Evolutionary conservation across 139 green algal species (phyloP).

Genomic region (Chlamydomonas applanata): DNA sequence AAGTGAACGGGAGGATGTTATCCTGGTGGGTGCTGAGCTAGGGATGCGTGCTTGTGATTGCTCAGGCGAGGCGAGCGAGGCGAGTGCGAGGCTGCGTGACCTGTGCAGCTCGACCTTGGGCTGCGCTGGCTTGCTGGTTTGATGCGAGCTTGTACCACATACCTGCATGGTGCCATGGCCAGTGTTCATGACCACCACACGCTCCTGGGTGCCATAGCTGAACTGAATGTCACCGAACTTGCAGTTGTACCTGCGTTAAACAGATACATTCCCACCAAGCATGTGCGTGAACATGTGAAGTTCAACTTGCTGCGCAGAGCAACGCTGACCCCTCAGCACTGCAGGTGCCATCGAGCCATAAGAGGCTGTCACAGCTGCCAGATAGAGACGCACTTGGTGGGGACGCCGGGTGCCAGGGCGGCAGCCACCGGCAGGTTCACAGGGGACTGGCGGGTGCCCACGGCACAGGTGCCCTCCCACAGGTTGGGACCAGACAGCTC

Average conservation of each 20-base stretch:
- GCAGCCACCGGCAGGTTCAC: constrained; percentile 43
- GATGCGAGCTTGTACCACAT: constrained; percentile 5
- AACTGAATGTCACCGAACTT: constrained; percentile 44
- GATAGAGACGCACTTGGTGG: constrained; percentile 3
- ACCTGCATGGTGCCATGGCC: constrained; percentile 77
- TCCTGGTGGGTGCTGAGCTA: not conserved
- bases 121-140: too few species aligned
- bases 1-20: not conserved
- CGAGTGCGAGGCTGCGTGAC: too few species aligned
- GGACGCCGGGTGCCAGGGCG: not conserved
- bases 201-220: constrained; percentile 37
- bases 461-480: constrained; percentile 41
- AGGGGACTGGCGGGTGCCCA: constrained; percentile 44
- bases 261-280: not conserved
- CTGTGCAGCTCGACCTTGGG: too few species aligned
- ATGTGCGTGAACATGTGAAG: not conserved
- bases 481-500: not conserved
- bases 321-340: not conserved
- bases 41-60: not conserved
- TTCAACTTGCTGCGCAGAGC: not conserved
- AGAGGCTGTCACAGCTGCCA: not conserved
- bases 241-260: constrained; percentile 11
- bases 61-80: too few species aligned
- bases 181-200: constrained; percentile 59
- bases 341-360: not conserved